phyloP scores from a whole-genome alignment of 352 stramenopile genomes.

The Globisporangium nunn region DNA sequence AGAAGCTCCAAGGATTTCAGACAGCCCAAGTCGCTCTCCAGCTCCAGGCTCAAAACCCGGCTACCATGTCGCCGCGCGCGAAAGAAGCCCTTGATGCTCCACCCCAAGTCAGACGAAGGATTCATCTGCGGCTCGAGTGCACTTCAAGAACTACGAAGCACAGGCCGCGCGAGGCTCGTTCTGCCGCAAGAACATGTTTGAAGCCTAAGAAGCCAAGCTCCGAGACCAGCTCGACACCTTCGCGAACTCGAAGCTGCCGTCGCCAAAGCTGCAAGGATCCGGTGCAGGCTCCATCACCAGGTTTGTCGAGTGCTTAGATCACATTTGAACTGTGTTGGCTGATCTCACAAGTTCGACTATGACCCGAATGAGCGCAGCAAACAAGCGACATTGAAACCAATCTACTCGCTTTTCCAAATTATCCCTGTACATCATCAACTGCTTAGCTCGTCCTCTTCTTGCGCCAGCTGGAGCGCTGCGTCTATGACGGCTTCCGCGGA shows the following conservation, averaged over 20 bases:
- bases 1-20: conserved; percentile 48
- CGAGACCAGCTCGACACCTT: conserved; percentile 57
- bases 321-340: neutral
- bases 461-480: conserved; percentile 42
- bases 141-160: conserved; percentile 60
- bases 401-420: neutral
- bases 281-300: neutral
- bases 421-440: conserved; percentile 3
- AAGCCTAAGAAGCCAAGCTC: conserved; percentile 44
- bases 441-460: conserved; percentile 55
- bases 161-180: conserved; percentile 38
- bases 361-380: neutral
- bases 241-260: conserved; percentile 38
- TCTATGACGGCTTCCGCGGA: conserved; percentile 49
- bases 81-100: conserved; percentile 19
- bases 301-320: neutral
- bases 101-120: conserved; percentile 21
- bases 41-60: conserved; percentile 11
- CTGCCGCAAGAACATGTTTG: conserved; percentile 46
- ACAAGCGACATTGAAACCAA: neutral
- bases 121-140: conserved; percentile 52
- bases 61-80: conserved; percentile 17
- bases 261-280: conserved; percentile 9
- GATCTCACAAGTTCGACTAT: neutral
- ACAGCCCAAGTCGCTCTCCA: conserved; percentile 28